Percentiles rank a stretch among this genome's conserved stretches.
Evolutionary conservation across 2,329 filamentous ascomycete species (phyloP).

Genomic region (Fusarium piperis): DNA sequence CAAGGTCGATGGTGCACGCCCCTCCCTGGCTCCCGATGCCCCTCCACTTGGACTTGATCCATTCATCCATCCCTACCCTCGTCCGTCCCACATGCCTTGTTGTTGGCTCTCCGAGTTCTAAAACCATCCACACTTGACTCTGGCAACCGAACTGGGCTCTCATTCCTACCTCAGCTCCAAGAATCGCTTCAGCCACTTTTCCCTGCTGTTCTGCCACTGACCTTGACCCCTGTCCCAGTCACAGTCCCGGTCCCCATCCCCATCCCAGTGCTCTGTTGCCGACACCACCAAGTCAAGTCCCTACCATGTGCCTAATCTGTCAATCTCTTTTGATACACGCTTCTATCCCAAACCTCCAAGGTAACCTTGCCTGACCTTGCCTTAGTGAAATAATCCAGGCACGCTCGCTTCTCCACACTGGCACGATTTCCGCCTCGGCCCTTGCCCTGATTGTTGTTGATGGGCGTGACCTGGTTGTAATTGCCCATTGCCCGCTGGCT

Average conservation of each 20-base stretch:
- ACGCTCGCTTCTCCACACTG: conserved; percentile 54
- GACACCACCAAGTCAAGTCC: conserved; percentile 12
- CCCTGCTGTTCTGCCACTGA: conserved; percentile 8
- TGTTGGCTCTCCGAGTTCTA: conserved; percentile 33
- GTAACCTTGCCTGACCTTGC: conserved; percentile 19
- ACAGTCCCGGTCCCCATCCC: conserved; percentile 15
- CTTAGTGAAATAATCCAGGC: conserved; percentile 56
- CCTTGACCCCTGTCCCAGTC: conserved; percentile 10
- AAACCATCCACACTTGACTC: conserved; percentile 27
- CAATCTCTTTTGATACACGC: conserved; percentile 57
- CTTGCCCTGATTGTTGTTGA: conserved; percentile 33
- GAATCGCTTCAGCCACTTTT: conserved; percentile 33
- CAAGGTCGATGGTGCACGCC: conserved; percentile 23
- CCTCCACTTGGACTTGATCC: conserved; percentile 39
- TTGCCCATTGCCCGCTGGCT: conserved; percentile 14
- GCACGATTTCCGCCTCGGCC: conserved; percentile 34
- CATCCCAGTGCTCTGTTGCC: conserved; percentile 13
- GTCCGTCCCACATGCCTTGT: conserved; percentile 35
- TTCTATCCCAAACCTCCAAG: conserved; percentile 30
- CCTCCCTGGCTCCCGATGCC: conserved; percentile 36
- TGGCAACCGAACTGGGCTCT: conserved; percentile 2
- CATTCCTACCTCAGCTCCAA: conserved; percentile 17
- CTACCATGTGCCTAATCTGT: conserved; percentile 32
- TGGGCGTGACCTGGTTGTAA: conserved; percentile 23
- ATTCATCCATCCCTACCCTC: conserved; percentile 32